Evolutionary conservation across 2,329 filamentous ascomycete species (phyloP), one percentile per base, ranked within the genome.

Genomic region (Xylaria multiplex): DNA sequence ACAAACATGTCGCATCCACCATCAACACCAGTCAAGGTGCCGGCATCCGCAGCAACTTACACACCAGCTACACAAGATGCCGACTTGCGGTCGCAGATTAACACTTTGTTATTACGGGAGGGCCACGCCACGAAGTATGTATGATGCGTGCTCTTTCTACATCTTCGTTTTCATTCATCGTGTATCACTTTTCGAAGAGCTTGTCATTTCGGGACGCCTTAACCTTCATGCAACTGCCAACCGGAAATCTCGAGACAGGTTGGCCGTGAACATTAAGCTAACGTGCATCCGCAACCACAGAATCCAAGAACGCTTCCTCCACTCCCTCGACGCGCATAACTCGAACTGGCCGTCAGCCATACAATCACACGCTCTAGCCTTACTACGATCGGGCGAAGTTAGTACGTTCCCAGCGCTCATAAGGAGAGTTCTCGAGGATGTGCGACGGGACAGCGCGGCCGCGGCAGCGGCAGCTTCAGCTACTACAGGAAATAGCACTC

Each of bases 231-330:
- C 50, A 13, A 16, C 35, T 32, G n/a, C 37, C 43, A 46, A n/a
- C 59, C 13, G n/a, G 4, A 16, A 2, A 30, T 27, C 1, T 16
- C 14, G 19, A 9, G 35, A 16, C 37, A 24, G n/a, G 40, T 24
- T 56, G 40, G 22, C 3, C 30, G 14, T 24, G 40, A 56, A 22
- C 53, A 22, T 24, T 16, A 53, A 19, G 49, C 57, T 68, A 53
- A 68, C 40, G 58, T 49, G 50, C 55, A 49, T 52, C 40, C 54
- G 14, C 45, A 11, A 9, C 37, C 14, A 13, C 74, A 89, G 88
- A 71, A 90, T 90, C 72, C 87, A 90, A 81, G 87, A 90, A 64
- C 79, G 83, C 49, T 84, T 90, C 74, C 84, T 90, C 48, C 87
- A 90, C 79, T 77, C 85, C 66, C 85, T 90, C 59, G 81, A 90